Evolutionary conservation across 1,284 basidiomycete species (phyloP), one percentile per base, ranked within the genome.

Genomic region (Laetiporus sulphureus): DNA sequence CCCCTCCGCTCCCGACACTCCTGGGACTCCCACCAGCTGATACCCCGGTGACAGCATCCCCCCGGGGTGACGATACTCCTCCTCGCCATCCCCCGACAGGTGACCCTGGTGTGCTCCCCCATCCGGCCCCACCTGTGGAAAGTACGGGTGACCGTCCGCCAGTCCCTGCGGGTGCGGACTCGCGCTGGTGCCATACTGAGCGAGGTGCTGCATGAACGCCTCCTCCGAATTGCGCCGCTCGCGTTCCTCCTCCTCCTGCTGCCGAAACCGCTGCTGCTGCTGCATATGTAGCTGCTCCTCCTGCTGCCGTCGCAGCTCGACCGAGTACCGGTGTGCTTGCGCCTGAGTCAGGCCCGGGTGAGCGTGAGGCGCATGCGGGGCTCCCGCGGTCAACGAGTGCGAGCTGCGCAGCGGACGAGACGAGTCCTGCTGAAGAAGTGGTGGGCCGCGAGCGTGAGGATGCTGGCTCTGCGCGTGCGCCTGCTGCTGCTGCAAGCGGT

Each of bases 401-500:
- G 66, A 73, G 68, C 52, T 66, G 60, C 51, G 64, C 58, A 55
- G 69, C 64, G 47, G 60, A 62, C 52, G 66, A 59, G 66, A 69
- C 60, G 67, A 71, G 65, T 58, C 69, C 69, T n/a, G n/a, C n/a
- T n/a, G n/a, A n/a, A 53, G 69, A 69, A 45, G 71, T 72, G 58
- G 60, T 64, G 47, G 71, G 71, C 44, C 70, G 60, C 60, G 71
- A 68, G 58, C 60, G 47, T 51, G 55, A 48, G 58, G 61, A 59
- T 50, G 34, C 41, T 38, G 42, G 41, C 31, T 15, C 45, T 43
- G 41, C 16, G 39, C 37, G 21, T 43, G 45, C 35, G 36, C 41
- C 50, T 51, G 52, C 43, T 52, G 54, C 42, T 47, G 40, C 53
- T 54, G 55, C 45, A 49, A 58, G 46, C 40, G 56, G 51, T 57